Evolutionary conservation across 2,329 filamentous ascomycete genomes (phyloP).

Genomic region (Verticillium zaregamsianum): DNA sequence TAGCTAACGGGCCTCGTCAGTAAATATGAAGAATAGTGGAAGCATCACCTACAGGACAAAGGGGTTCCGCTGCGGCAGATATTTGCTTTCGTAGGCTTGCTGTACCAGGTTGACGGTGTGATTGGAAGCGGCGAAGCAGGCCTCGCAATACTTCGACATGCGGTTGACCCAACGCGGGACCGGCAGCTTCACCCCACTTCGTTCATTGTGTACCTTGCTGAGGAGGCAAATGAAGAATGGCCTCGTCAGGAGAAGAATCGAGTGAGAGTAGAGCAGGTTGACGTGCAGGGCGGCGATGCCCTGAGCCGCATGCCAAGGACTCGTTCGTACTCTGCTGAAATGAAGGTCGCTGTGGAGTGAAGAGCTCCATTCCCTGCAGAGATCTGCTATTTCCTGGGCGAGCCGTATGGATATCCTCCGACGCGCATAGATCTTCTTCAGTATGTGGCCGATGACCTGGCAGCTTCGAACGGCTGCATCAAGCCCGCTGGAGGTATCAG

Average conservation of each 20-base stretch:
- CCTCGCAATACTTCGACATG: constrained; percentile 33
- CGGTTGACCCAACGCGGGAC: constrained; percentile 13
- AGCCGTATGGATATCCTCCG: constrained; percentile 53
- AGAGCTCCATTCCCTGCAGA: constrained; percentile 48
- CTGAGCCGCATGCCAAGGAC: constrained; percentile 36
- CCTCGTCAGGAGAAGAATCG: constrained; percentile 58
- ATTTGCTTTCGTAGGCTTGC: constrained; percentile 35
- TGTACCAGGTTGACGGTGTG: constrained; percentile 45
- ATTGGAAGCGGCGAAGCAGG: constrained; percentile 46
- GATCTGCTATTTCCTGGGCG: constrained; percentile 52
- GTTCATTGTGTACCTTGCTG: constrained; percentile 32
- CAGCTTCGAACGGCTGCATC: constrained; percentile 55
- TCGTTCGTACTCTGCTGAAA: constrained; percentile 42
- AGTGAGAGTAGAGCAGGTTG: constrained; percentile 59
- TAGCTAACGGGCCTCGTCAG: constrained; percentile 33
- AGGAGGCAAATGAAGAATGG: constrained; percentile 61
- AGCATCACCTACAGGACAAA: constrained; percentile 47
- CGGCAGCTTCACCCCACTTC: constrained; percentile 16
- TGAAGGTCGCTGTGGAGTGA: constrained; percentile 44
- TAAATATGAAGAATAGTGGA: background rate
- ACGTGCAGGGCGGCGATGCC: constrained; percentile 58
- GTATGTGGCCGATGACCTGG: constrained; percentile 52
- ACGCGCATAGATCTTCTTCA: constrained; percentile 57
- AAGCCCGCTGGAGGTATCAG: constrained; percentile 29
- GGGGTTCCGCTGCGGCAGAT: constrained; percentile 48